Conservation (phyloP, 2,329 filamentous ascomycete species). For the Claviceps sp. region DNA sequence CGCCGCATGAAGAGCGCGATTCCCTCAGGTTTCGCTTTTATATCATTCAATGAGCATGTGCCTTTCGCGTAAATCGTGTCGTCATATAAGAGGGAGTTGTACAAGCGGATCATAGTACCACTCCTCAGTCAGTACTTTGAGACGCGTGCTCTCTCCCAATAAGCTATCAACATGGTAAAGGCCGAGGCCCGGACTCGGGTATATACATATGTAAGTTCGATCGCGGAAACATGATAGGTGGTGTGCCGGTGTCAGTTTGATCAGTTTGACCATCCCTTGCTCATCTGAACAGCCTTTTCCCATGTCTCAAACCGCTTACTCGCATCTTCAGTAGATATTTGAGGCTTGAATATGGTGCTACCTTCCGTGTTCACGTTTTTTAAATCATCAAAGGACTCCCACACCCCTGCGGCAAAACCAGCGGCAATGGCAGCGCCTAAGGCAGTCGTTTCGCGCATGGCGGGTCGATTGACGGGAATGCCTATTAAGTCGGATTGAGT, state of each 20-base stretch:
- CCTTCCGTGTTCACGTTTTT: constrained; percentile 59
- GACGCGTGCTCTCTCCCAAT: too few relatives aligned
- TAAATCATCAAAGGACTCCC: constrained; percentile 61
- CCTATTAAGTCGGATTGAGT: constrained; percentile 71
- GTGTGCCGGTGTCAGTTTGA: constrained; percentile 17
- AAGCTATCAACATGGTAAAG: too few relatives aligned
- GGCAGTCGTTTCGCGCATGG: constrained; percentile 75
- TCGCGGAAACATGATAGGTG: neutral
- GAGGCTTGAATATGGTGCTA: constrained; percentile 53
- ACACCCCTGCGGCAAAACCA: constrained; percentile 62
- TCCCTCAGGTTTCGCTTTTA: too few relatives aligned
- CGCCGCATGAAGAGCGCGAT: too few relatives aligned
- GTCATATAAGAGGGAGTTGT: too few relatives aligned
- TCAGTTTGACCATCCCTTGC: constrained; percentile 50
- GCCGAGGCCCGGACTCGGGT: too few relatives aligned
- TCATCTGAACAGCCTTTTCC: constrained; percentile 70
- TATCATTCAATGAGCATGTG: too few relatives aligned
- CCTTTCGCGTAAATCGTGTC: too few relatives aligned
- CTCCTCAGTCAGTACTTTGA: too few relatives aligned
- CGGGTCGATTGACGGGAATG: constrained; percentile 64
- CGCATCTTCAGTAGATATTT: constrained; percentile 46
- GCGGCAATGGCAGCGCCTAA: constrained; percentile 72
- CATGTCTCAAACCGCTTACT: constrained; percentile 54
- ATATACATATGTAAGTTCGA: too few relatives aligned
- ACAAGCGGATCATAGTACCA: too few relatives aligned